Evolutionary conservation across 148 eudicot species (phyloP).

Genomic region (Vaccinium macrocarpon): DNA sequence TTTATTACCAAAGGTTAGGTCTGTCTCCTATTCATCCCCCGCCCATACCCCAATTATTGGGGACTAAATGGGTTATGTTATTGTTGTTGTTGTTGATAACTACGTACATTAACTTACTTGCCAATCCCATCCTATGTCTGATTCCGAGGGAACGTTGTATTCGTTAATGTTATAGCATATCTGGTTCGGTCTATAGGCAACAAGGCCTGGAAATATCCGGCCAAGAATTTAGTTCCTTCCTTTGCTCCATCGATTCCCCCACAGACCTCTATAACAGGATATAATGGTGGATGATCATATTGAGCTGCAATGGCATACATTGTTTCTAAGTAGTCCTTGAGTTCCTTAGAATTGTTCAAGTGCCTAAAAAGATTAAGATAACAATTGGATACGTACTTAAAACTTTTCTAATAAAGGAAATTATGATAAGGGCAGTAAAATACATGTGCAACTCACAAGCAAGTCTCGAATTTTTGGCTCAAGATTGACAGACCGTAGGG

Average conservation of each 20-base stretch:
- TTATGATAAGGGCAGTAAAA: background rate
- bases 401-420: too few relatives aligned
- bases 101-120: constrained; percentile 41
- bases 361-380: constrained; percentile 17
- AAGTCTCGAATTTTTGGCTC: constrained; percentile 34
- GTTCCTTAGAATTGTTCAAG: constrained; percentile 23
- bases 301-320: constrained; percentile 37
- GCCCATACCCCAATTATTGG: too few relatives aligned
- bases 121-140: constrained; percentile 36
- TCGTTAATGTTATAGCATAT: constrained; percentile 19
- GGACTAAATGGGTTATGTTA: too few relatives aligned
- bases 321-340: constrained; percentile 26
- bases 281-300: constrained; percentile 36
- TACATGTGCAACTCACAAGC: constrained; percentile 26
- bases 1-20: too few relatives aligned
- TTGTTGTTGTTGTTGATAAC: too few relatives aligned
- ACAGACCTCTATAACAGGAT: constrained; percentile 38
- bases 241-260: constrained; percentile 35
- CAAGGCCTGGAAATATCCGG: constrained; percentile 30
- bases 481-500: constrained; percentile 37
- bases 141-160: constrained; percentile 2
- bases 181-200: constrained; percentile 22
- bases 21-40: too few relatives aligned
- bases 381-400: background rate
- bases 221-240: constrained; percentile 24